Percentiles rank a stretch among this genome's conserved stretches.
These are phyloP conservation scores for Acer campestre DNA, from an alignment of 345 rosid genomes.

Conservation along the genomic window DNA sequence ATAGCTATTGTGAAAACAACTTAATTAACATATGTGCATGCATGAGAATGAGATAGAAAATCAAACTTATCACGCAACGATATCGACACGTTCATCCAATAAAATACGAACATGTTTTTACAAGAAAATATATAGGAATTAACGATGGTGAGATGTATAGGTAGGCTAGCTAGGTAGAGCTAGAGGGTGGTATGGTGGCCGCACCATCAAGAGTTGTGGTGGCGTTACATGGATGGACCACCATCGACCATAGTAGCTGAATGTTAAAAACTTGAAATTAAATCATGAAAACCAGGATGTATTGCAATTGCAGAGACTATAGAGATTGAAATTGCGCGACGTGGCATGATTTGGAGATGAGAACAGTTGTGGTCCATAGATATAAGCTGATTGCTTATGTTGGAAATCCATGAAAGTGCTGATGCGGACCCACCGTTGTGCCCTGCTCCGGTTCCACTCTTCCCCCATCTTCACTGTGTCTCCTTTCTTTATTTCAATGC, in stretches of 20 bases:
- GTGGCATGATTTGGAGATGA: slow-evolving; percentile 7
- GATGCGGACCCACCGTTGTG: neutral
- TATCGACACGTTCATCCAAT: no score
- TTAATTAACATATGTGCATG: no score
- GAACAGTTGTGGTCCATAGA: slow-evolving; percentile 19
- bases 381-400: neutral
- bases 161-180: no score
- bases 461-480: neutral
- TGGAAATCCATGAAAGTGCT: neutral
- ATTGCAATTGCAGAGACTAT: no score
- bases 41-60: no score
- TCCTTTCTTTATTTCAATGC: no score
- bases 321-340: neutral
- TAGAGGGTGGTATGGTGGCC: neutral
- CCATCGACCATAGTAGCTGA: no score
- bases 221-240: neutral
- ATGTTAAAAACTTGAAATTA: neutral
- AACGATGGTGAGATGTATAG: no score
- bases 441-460: neutral
- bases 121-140: no score
- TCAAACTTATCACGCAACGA: no score
- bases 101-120: no score
- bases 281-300: neutral
- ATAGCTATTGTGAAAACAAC: neutral
- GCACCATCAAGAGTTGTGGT: neutral